Evolutionary conservation across 177 flowering plant species (phyloP).

Genomic region (Vitis hybrid): DNA sequence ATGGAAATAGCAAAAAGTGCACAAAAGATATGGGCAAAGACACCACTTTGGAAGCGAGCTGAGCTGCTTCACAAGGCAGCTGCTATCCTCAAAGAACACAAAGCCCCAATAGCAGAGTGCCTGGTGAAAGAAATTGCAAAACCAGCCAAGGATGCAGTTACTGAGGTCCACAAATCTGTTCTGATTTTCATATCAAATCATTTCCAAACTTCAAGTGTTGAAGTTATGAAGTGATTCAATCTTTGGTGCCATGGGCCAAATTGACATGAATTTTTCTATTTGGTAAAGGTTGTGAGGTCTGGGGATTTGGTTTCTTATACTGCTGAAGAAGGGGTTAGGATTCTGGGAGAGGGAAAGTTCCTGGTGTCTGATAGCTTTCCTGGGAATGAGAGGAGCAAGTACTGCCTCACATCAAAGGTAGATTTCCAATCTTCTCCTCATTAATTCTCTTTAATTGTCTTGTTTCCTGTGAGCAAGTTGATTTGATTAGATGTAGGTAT

Average conservation of each 20-base stretch:
- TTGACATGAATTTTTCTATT: too few relatives aligned
- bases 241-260: too few relatives aligned
- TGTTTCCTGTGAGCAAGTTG: too few relatives aligned
- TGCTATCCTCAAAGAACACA: slow-evolving; percentile 91
- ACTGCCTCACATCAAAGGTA: slow-evolving; percentile 92
- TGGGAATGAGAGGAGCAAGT: slow-evolving; percentile 94
- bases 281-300: slow-evolving; percentile 97
- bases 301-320: slow-evolving; percentile 92
- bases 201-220: too few relatives aligned
- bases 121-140: slow-evolving; percentile 94
- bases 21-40: slow-evolving; percentile 91
- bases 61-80: slow-evolving; percentile 98
- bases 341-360: slow-evolving; percentile 84
- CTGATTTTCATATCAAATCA: too few relatives aligned
- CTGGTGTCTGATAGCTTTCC: slow-evolving; percentile 96
- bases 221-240: too few relatives aligned
- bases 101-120: slow-evolving; percentile 89
- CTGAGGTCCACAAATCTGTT: too few relatives aligned
- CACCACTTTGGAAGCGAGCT: slow-evolving; percentile 96
- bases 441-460: too few relatives aligned
- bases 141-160: slow-evolving; percentile 96
- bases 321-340: slow-evolving; percentile 97
- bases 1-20: slow-evolving; percentile 83
- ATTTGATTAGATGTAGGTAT: too few relatives aligned
- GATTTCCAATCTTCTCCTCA: too few relatives aligned